Evolutionary conservation across 495 filamentous ascomycete species (phyloP).

Genomic region (Patellaria atrata): DNA sequence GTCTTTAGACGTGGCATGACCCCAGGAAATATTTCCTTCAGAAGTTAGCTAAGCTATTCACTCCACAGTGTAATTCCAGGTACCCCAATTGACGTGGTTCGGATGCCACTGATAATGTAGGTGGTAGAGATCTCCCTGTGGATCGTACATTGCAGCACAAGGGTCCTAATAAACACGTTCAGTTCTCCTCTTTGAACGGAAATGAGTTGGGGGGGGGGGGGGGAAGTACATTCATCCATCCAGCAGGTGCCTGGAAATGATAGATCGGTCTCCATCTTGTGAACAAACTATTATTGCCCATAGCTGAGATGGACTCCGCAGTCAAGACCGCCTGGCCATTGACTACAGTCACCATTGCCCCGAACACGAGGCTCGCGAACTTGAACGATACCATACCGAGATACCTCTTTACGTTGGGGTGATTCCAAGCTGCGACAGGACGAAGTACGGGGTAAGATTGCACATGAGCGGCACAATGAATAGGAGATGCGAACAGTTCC

Average conservation of each 20-base stretch:
- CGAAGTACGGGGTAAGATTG: too few species aligned
- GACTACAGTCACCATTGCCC: background rate
- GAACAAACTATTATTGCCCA: slow-evolving; percentile 29
- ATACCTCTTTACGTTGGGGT: too few species aligned
- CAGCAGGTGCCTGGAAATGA: slow-evolving; percentile 37
- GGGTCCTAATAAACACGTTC: slow-evolving; percentile 30
- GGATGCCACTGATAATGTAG: slow-evolving; percentile 32
- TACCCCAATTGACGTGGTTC: slow-evolving; percentile 29
- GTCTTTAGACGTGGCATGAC: slow-evolving; percentile 20
- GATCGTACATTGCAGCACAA: slow-evolving; percentile 41
- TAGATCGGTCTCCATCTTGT: slow-evolving; percentile 35
- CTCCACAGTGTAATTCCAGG: background rate
- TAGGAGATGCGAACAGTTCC: too few species aligned
- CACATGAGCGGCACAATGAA: too few species aligned
- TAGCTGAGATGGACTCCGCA: slow-evolving; percentile 12
- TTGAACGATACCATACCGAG: too few species aligned
- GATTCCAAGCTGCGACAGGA: too few species aligned
- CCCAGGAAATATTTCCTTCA: slow-evolving; percentile 32
- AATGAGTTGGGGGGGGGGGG: background rate
- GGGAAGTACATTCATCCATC: slow-evolving; percentile 36
- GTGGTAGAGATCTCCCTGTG: slow-evolving; percentile 26
- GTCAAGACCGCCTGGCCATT: slow-evolving; percentile 10
- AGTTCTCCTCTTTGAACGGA: too few species aligned
- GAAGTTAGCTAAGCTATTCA: background rate
- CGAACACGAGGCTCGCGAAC: slow-evolving; percentile 10